Conservation (phyloP, 345 rosid genomes). For the Eutrema japonicum region DNA sequence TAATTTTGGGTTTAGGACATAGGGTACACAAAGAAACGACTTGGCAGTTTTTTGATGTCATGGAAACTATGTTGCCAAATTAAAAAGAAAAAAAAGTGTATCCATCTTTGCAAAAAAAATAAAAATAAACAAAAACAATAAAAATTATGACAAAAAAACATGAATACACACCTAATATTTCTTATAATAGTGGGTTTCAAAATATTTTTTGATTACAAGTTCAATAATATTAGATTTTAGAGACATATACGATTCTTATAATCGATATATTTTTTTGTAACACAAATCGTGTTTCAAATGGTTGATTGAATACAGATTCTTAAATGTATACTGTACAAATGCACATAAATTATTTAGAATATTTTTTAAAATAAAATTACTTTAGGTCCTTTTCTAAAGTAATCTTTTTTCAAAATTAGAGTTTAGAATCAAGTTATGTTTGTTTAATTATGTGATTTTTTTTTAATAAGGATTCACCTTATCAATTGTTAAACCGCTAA, state of each 20-base stretch:
- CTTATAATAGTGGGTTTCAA: no score
- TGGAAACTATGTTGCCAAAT: neutral
- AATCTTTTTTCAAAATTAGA: neutral
- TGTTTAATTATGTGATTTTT: neutral
- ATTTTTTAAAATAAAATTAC: no score
- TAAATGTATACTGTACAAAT: neutral
- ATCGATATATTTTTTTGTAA: no score
- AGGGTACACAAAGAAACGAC: conserved; percentile 22
- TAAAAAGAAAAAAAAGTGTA: neutral
- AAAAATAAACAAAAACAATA: no score
- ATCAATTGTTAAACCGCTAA: neutral
- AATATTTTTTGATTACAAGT: no score
- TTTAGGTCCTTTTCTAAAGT: neutral
- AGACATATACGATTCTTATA: no score
- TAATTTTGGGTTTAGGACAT: conserved; percentile 1
- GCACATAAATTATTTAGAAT: no score
- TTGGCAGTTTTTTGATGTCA: conserved; percentile 15
- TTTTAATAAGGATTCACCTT: no score
- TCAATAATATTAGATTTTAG: no score
- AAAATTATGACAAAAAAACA: no score
- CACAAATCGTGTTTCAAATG: neutral
- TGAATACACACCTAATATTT: no score
- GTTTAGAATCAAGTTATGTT: neutral
- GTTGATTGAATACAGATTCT: no score
- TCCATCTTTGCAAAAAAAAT: conserved; percentile 14